A percentile compares a stretch with the other conserved stretches of the same genome.
Evolutionary conservation across 768 basidiomycete species (phyloP).

Genomic region (Coprinopsis marcescibilis): DNA sequence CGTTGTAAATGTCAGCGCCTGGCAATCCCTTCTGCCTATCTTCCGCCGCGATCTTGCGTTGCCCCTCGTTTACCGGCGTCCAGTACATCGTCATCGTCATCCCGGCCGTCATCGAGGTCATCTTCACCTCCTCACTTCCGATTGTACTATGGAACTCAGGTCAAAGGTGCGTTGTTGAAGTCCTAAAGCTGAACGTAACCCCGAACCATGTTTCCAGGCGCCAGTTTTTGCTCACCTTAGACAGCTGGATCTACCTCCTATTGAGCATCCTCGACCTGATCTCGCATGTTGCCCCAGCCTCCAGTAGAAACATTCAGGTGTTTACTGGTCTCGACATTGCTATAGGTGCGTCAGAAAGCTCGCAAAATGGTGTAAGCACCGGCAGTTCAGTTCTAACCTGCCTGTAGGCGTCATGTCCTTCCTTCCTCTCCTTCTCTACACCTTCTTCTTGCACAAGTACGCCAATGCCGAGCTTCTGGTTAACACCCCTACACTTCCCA

Average conservation of each 20-base stretch:
- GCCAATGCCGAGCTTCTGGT: conserved; percentile 45
- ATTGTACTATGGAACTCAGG: conserved; percentile 41
- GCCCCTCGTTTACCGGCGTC: conserved; percentile 42
- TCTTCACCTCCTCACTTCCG: conserved; percentile 51
- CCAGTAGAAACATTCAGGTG: conserved; percentile 34
- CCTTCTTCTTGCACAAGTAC: conserved; percentile 55
- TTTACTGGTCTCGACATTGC: conserved; percentile 54
- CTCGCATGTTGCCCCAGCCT: conserved; percentile 48
- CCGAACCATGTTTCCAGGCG: conserved; percentile 28
- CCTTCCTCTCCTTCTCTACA: conserved; percentile 60
- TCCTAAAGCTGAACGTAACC: neutral
- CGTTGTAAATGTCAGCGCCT: conserved; percentile 8
- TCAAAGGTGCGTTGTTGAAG: conserved; percentile 10
- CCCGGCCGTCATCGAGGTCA: conserved; percentile 56
- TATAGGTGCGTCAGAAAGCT: conserved; percentile 59
- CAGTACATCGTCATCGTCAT: conserved; percentile 51
- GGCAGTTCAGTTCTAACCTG: neutral
- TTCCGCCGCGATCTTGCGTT: conserved; percentile 64
- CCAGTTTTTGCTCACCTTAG: conserved; percentile 54
- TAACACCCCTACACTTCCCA: conserved; percentile 37
- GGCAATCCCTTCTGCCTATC: conserved; percentile 50
- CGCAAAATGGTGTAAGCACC: too few species aligned
- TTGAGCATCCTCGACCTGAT: conserved; percentile 59
- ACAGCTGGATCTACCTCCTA: conserved; percentile 55
- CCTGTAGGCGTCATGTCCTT: conserved; percentile 51